These are phyloP conservation scores for Alternaria sp. DNA, from an alignment of 2,329 filamentous ascomycete species.

Conservation along the genomic window DNA sequence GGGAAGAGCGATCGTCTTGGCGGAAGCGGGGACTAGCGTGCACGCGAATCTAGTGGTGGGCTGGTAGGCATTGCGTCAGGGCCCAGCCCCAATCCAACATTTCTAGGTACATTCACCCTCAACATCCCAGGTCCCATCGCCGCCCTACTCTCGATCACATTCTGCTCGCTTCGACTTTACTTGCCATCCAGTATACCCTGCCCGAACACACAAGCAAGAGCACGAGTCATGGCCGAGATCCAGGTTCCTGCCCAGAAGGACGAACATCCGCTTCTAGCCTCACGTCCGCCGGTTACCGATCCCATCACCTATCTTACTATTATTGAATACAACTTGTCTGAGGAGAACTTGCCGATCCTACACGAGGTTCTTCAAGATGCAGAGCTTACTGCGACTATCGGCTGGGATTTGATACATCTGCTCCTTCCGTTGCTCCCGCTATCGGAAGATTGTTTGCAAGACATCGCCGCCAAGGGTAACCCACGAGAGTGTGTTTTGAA, in stretches of 20 bases:
- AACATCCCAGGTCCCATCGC: not conserved
- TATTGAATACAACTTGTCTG: conserved; percentile 73
- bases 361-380: conserved; percentile 73
- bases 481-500: conserved; percentile 83
- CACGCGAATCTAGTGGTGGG: conserved; percentile 9
- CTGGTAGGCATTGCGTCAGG: conserved; percentile 25
- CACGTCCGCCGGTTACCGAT: conserved; percentile 68
- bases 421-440: conserved; percentile 69
- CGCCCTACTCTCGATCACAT: not conserved
- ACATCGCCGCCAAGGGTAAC: conserved; percentile 78
- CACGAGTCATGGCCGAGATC: conserved; percentile 39
- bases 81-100: conserved; percentile 4
- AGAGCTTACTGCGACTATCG: conserved; percentile 75
- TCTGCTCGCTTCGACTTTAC: not conserved
- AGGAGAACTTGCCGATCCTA: conserved; percentile 70
- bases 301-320: conserved; percentile 80
- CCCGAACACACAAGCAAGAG: not conserved
- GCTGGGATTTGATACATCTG: conserved; percentile 82
- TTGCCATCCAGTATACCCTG: not conserved
- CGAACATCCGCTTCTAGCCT: conserved; percentile 61
- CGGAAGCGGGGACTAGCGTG: conserved; percentile 17
- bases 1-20: conserved; percentile 23
- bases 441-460: conserved; percentile 74
- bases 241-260: conserved; percentile 28
- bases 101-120: conserved; percentile 7